A percentile compares a stretch with the other conserved stretches of the same genome.
Evolutionary conservation across 148 eudicot species (phyloP).

Genomic region (Cornus kousa): DNA sequence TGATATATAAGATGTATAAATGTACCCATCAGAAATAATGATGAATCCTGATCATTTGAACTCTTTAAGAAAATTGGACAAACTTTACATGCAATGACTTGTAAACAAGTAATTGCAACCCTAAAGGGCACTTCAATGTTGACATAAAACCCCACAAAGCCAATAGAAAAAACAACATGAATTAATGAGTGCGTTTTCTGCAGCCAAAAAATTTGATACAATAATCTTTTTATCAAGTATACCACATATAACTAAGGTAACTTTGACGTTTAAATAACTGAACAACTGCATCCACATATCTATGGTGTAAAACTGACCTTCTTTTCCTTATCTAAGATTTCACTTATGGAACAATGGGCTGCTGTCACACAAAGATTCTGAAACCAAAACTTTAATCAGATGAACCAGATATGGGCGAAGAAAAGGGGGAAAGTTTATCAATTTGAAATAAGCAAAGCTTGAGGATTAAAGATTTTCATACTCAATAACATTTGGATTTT

Average conservation of each 20-base stretch:
- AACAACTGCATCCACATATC: background rate
- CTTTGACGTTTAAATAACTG: too few relatives aligned
- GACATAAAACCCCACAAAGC: background rate
- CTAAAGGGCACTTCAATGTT: background rate
- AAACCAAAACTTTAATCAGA: constrained; percentile 14
- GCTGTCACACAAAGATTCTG: constrained; percentile 95
- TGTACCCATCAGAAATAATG: too few relatives aligned
- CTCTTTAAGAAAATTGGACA: too few relatives aligned
- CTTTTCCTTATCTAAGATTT: constrained; percentile 80
- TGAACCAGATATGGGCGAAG: background rate
- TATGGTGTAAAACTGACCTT: constrained; percentile 44
- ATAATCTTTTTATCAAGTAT: background rate
- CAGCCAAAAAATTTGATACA: background rate
- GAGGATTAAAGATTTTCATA: background rate
- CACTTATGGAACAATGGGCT: constrained; percentile 93
- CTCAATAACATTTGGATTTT: too few relatives aligned
- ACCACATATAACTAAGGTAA: background rate
- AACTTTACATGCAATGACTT: too few relatives aligned
- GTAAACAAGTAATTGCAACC: too few relatives aligned
- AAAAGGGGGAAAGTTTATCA: background rate
- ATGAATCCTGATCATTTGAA: too few relatives aligned
- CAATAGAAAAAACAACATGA: background rate
- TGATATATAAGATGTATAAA: too few relatives aligned
- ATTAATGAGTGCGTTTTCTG: background rate
- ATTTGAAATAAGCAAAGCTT: background rate